Evolutionary conservation across 495 filamentous ascomycete species (phyloP), one percentile per base, ranked within the genome.

Genomic region (Daldinia childiae): DNA sequence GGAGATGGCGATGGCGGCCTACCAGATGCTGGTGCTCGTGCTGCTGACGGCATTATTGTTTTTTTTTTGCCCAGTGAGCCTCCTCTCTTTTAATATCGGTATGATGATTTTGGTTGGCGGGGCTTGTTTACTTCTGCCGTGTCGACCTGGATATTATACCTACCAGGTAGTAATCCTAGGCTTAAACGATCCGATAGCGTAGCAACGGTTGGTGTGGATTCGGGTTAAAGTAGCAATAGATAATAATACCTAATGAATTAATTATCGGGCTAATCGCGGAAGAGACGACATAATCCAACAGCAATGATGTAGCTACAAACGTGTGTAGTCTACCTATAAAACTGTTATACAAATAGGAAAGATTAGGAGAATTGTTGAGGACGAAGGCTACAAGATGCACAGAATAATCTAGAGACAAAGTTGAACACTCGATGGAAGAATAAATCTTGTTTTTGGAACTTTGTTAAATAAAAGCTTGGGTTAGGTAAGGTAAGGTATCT

Each of bases 1-100:
- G 81, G 81, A 0, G 83, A 79, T 21, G 85, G 84, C 1, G 84
- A 85, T 0, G 80, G 79, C n/a, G 82, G 76, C 1, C 76, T 64
- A 62, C 64, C 61, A 30, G 60, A 26, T 48, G 59, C 15, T 24
- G 71, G 73, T n/a, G 65, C 12, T 27, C 57, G 57, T 43, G 27
- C 58, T 52, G 76, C 50, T 60, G 58, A 68, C 39, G 72, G 17
- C 71, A 72, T 73, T 29, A 15, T 66, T 62, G 19, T 39, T n/a
- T 59, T 58, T 24, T 39, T n/a, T 59, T 58, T 24, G 45, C 4
- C 32, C 7, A 54, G 12, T 12, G 36, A 56, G n/a, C 6, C 12
- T 38, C 15, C 39, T 51, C 48, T 50, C 34, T 24, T 32, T 41
- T 19, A 62, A 41, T 51, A 51, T 61, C 29, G 45, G 38, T 56